Evolutionary conservation across 1,284 basidiomycete genomes (phyloP), one percentile per base, ranked within the genome.

Genomic region (Trametes sp.): DNA sequence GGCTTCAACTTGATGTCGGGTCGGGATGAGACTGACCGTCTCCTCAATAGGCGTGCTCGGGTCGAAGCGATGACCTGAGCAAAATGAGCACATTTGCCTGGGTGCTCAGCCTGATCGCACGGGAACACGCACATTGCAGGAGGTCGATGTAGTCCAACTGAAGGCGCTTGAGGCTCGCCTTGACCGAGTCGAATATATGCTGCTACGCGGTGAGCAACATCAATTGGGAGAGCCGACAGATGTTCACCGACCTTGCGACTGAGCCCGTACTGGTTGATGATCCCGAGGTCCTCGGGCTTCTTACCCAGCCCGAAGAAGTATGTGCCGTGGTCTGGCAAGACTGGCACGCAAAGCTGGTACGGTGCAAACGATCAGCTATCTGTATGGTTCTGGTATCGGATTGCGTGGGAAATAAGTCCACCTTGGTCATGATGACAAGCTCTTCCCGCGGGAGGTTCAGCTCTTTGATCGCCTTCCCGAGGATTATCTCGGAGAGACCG

Each of bases 131-230:
- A 82, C 84, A 87, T 76, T 88, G 88, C 21, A 89, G 78, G 4
- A 92, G 72, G 66, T 92, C 90, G 65, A 93, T 81, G 68, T 92
- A 89, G 53, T 92, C 88, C 9, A 91, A 75, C 63, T 88, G 84
- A 31, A 93, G 82, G 24, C 90, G 81, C 65, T 86, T 78, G 52
- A 92, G 73, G 57, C 87, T 89, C 46, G 80, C 80, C 69, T 90
- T 86, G 48, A 93, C 87, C 0, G 86, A 81, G n/a, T 88, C 87
- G 65, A 93, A 92, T 62, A 93, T 90, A 67, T 88, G 86, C 82
- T 87, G 41, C 21, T 4, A 21, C 13, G 16, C 21, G 14, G 3
- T 26, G 2, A 21, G 38, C 8, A 11, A 26, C 16, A 24, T 13
- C 21, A 9, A 3, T 5, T 41, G 9, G 28, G 19, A 9, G 2